Percentiles rank a stretch among this genome's conserved stretches.
Evolutionary conservation across 2,329 filamentous ascomycete genomes (phyloP).

Genomic region (Verticillium nonalfalfae): DNA sequence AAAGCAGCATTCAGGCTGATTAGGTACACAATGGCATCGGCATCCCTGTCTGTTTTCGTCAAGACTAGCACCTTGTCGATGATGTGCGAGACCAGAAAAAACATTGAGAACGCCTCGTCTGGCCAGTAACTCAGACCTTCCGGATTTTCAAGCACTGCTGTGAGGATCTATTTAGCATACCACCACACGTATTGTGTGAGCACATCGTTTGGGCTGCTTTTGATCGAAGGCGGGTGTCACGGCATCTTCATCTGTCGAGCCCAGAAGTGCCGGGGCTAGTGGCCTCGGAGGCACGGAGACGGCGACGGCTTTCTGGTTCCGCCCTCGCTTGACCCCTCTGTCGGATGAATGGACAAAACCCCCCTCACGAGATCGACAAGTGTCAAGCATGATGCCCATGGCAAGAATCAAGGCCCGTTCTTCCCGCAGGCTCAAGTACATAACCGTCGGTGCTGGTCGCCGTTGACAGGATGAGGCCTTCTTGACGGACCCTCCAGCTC

Average conservation of each 20-base stretch:
- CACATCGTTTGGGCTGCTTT: not conserved
- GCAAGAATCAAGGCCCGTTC: not conserved
- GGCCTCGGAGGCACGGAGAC: not conserved
- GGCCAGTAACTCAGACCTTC: not conserved
- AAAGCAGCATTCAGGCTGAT: constrained; percentile 1
- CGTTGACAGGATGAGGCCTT: not conserved
- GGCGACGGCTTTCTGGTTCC: constrained; percentile 1
- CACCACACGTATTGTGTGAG: no score
- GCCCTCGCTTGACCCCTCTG: constrained; percentile 1
- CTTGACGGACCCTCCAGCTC: not conserved
- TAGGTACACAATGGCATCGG: not conserved
- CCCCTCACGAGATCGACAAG: not conserved
- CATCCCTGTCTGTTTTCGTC: not conserved
- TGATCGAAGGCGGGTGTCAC: not conserved
- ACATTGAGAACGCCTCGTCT: not conserved
- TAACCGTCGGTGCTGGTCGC: not conserved
- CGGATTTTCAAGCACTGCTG: not conserved
- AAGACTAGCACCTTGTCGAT: not conserved
- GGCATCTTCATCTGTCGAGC: not conserved
- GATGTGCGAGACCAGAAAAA: not conserved
- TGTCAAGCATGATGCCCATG: not conserved
- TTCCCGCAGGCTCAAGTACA: not conserved
- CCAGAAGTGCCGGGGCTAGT: not conserved
- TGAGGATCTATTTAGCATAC: no score
- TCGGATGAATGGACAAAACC: not conserved